A percentile compares a stretch with the other conserved stretches of the same genome.
These are phyloP conservation scores for Juglanconis sp. DNA, from an alignment of 2,329 filamentous ascomycete genomes.

Conservation along the genomic window DNA sequence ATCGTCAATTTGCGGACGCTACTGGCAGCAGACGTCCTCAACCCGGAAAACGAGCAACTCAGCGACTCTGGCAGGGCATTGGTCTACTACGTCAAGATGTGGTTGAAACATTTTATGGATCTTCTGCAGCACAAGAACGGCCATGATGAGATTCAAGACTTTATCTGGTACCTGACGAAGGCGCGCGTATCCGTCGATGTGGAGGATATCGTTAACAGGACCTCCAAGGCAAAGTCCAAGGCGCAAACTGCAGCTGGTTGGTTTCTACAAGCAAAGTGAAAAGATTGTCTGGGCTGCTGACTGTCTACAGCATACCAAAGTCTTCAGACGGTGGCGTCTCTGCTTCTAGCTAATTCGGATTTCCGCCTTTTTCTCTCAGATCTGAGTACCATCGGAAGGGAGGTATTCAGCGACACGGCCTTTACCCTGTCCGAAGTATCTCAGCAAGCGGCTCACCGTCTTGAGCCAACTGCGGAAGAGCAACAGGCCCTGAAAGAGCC, in stretches of 20 bases:
- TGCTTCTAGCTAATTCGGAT: slow-evolving; percentile 87
- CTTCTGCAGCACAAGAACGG: slow-evolving; percentile 78
- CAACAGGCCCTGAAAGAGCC: slow-evolving; percentile 51
- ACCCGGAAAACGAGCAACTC: slow-evolving; percentile 69
- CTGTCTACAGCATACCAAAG: slow-evolving; percentile 66
- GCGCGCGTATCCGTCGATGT: slow-evolving; percentile 69
- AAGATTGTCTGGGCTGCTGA: slow-evolving; percentile 19
- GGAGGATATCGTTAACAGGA: slow-evolving; percentile 58
- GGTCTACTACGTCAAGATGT: slow-evolving; percentile 67
- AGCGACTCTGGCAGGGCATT: slow-evolving; percentile 75
- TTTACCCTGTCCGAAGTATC: slow-evolving; percentile 75
- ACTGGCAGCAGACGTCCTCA: slow-evolving; percentile 73
- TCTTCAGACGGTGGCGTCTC: slow-evolving; percentile 74
- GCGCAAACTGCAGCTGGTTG: slow-evolving; percentile 70
- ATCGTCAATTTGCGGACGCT: slow-evolving; percentile 78
- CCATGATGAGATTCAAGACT: slow-evolving; percentile 83
- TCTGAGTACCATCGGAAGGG: slow-evolving; percentile 70
- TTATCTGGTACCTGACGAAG: slow-evolving; percentile 79
- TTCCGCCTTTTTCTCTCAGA: slow-evolving; percentile 85
- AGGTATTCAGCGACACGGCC: slow-evolving; percentile 84
- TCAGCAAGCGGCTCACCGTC: slow-evolving; percentile 66
- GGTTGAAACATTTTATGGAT: slow-evolving; percentile 77
- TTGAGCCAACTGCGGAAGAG: slow-evolving; percentile 66
- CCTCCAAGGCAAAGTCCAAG: slow-evolving; percentile 60
- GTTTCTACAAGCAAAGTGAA: slow-evolving; percentile 20